A percentile compares a stretch with the other conserved stretches of the same genome.
These are phyloP conservation scores for Microglena sp. DNA, from an alignment of 139 green algal species.

Conservation along the genomic window DNA sequence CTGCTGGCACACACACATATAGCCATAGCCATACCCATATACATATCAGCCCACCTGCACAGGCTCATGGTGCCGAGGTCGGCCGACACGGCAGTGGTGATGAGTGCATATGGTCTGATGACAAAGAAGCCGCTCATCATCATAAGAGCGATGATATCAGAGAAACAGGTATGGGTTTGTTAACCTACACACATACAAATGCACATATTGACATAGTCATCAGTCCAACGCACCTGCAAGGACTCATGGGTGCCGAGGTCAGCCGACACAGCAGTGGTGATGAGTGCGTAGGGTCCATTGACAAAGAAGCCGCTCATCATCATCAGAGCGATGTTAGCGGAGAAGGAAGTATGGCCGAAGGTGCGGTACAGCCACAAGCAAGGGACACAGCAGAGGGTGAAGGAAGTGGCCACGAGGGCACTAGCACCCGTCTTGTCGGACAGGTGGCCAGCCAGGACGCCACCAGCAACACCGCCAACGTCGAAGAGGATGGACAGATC, in stretches of 20 bases:
- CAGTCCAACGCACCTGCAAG: constrained; percentile 39
- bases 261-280: constrained; percentile 90
- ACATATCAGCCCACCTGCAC: neutral
- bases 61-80: neutral
- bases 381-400: constrained; percentile 75
- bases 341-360: constrained; percentile 31
- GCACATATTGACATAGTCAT: too few relatives aligned
- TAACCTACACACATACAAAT: neutral
- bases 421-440: constrained; percentile 60
- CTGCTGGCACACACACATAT: too few relatives aligned
- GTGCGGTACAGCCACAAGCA: constrained; percentile 71
- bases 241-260: constrained; percentile 87
- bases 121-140: constrained; percentile 82
- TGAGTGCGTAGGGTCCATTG: constrained; percentile 93
- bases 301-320: constrained; percentile 82
- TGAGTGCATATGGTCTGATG: too few relatives aligned
- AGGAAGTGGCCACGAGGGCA: constrained; percentile 57
- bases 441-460: constrained; percentile 76
- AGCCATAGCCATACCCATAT: neutral
- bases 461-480: constrained; percentile 78
- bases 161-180: constrained; percentile 25
- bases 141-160: constrained; percentile 77
- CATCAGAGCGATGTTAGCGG: constrained; percentile 77
- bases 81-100: neutral
- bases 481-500: constrained; percentile 88